These are phyloP conservation scores for Sporothrix luriei DNA, from an alignment of 2,329 filamentous ascomycete species.

Conservation along the genomic window DNA sequence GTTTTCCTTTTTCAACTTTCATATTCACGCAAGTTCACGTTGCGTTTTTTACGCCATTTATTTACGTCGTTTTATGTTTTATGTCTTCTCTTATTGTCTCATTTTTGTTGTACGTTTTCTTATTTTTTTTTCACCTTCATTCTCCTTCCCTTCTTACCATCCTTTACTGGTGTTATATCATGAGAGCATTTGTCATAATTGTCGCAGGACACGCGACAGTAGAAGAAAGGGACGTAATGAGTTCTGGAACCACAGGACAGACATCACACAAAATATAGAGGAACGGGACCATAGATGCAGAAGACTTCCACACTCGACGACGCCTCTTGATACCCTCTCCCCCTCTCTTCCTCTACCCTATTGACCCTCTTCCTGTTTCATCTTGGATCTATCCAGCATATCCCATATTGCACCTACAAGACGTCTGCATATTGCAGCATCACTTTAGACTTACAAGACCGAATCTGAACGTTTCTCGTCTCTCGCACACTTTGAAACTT, in stretches of 20 bases:
- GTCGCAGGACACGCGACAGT: neutral
- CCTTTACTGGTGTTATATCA: conserved; percentile 7
- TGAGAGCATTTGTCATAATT: neutral
- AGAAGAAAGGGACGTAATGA: neutral
- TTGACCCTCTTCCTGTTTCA: neutral
- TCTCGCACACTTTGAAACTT: neutral
- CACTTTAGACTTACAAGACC: conserved; percentile 11
- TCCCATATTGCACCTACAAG: neutral
- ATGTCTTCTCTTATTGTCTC: conserved; percentile 4
- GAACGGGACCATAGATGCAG: neutral
- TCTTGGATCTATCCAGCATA: neutral
- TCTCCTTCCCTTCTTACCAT: neutral
- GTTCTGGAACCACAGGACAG: conserved; percentile 2
- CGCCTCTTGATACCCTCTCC: conserved; percentile 10
- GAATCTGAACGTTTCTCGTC: neutral
- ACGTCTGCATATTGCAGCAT: neutral
- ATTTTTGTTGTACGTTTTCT: neutral
- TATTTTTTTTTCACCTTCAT: neutral
- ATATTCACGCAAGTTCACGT: conserved; percentile 7
- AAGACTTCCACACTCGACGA: neutral
- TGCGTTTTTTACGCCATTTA: conserved; percentile 4
- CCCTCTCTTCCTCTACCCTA: neutral
- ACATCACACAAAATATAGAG: neutral
- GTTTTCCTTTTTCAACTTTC: neutral
- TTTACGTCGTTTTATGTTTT: conserved; percentile 1